Evolutionary conservation across 129 eudicot genomes (phyloP).

Genomic region (Oenanthe sinensis): DNA sequence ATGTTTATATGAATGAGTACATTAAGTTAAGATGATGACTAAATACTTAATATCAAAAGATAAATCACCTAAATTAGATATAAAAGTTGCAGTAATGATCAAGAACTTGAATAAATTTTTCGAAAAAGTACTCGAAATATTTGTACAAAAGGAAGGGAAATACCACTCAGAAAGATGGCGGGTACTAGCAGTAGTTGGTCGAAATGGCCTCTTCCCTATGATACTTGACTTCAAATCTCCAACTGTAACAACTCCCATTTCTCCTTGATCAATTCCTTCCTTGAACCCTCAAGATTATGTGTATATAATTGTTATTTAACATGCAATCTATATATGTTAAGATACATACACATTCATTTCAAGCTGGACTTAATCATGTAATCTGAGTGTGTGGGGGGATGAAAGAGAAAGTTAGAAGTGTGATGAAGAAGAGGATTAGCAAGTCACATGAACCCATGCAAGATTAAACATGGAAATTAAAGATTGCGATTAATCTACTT

Average conservation of each 20-base stretch:
- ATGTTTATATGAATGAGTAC: no score
- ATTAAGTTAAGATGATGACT: no score
- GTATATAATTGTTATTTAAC: neutral
- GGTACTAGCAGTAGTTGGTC: conserved; percentile 74
- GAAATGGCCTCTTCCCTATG: conserved; percentile 77
- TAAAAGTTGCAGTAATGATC: neutral
- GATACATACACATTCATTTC: neutral
- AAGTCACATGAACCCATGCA: conserved; percentile 50
- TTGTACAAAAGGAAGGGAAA: conserved; percentile 2
- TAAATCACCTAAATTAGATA: neutral
- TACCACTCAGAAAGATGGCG: conserved; percentile 77
- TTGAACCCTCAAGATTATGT: neutral
- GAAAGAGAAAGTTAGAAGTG: conserved; percentile 14
- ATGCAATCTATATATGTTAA: neutral
- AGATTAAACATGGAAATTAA: conserved; percentile 26
- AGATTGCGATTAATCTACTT: conserved; percentile 23
- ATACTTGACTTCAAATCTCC: conserved; percentile 84
- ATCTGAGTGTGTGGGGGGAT: conserved; percentile 8
- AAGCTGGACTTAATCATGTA: neutral
- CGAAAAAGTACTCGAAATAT: neutral
- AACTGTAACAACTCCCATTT: conserved; percentile 77
- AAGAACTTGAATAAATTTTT: neutral
- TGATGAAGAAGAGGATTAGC: conserved; percentile 10
- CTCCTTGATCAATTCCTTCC: conserved; percentile 6
- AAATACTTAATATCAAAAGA: no score